Evolutionary conservation across 2,329 filamentous ascomycete genomes (phyloP).

Genomic region (Microsporum audouinii): DNA sequence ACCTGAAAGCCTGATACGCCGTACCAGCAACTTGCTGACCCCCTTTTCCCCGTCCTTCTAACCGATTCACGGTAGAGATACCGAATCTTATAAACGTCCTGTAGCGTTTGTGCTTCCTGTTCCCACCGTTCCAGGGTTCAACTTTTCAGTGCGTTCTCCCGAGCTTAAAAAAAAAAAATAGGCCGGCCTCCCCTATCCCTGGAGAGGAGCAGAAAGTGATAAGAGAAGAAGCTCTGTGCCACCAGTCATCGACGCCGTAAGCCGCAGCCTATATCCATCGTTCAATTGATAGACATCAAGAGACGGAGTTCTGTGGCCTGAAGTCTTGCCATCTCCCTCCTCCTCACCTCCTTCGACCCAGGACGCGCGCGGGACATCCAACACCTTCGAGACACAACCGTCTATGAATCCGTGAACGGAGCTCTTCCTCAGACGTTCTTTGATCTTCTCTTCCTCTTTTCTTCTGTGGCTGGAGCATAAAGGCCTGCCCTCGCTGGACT

Average conservation of each 20-base stretch:
- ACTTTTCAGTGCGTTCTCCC: neutral
- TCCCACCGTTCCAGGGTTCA: neutral
- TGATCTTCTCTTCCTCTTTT: neutral
- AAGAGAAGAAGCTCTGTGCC: constrained; percentile 1
- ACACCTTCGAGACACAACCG: neutral
- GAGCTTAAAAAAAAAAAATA: neutral
- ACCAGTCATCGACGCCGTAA: neutral
- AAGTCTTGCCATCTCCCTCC: neutral
- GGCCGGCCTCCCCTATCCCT: constrained; percentile 5
- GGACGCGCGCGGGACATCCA: too few species aligned
- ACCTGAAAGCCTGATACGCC: neutral
- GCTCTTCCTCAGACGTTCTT: neutral
- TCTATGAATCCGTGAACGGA: neutral
- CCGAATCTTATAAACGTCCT: too few species aligned
- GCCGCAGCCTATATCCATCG: neutral
- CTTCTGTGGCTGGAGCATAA: neutral
- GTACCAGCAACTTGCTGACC: neutral
- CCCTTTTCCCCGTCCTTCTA: neutral
- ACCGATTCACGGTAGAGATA: too few species aligned
- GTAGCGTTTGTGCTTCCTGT: neutral
- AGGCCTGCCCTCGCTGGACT: neutral
- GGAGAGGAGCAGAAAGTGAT: neutral
- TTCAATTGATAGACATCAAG: neutral
- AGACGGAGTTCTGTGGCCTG: neutral
- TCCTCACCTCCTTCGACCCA: neutral